Percentiles rank a stretch among this genome's conserved stretches.
phyloP scores from a whole-genome alignment of 2,329 filamentous ascomycete genomes.

The Aureobasidium sp. region DNA sequence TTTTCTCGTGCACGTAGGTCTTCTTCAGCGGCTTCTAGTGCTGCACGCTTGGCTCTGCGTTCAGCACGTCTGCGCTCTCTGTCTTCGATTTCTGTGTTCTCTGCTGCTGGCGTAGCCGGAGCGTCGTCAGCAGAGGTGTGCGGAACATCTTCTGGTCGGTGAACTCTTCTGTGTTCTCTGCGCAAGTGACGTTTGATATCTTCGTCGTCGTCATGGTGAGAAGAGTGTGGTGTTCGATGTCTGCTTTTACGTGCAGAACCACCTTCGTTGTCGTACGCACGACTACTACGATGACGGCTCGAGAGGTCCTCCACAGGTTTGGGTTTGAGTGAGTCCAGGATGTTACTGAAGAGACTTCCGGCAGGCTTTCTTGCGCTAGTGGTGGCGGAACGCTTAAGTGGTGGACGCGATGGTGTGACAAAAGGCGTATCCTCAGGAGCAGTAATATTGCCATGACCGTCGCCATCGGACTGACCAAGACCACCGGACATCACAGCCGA shows the following conservation, averaged over 20 bases:
- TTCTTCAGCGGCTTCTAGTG: slow-evolving; percentile 34
- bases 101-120: slow-evolving; percentile 22
- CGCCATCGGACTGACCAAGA: slow-evolving; percentile 32
- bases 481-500: slow-evolving; percentile 35
- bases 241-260: slow-evolving; percentile 25
- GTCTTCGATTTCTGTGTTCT: slow-evolving; percentile 26
- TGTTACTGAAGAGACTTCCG: slow-evolving; percentile 51
- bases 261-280: slow-evolving; percentile 30
- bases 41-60: slow-evolving; percentile 30
- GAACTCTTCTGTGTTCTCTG: slow-evolving; percentile 31
- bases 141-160: slow-evolving; percentile 25
- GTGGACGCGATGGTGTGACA: slow-evolving; percentile 42
- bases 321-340: slow-evolving; percentile 36
- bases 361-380: slow-evolving; percentile 51
- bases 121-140: slow-evolving; percentile 23
- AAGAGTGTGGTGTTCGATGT: slow-evolving; percentile 18
- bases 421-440: slow-evolving; percentile 47
- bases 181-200: slow-evolving; percentile 28
- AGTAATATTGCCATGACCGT: slow-evolving; percentile 33
- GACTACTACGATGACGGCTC: neutral
- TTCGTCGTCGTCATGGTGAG: slow-evolving; percentile 25
- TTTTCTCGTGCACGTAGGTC: slow-evolving; percentile 29
- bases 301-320: neutral
- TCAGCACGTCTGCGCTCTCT: slow-evolving; percentile 27
- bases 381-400: slow-evolving; percentile 55